These are phyloP conservation scores for Brassica hybrid DNA, from an alignment of 441 rosid species.

Conservation along the genomic window DNA sequence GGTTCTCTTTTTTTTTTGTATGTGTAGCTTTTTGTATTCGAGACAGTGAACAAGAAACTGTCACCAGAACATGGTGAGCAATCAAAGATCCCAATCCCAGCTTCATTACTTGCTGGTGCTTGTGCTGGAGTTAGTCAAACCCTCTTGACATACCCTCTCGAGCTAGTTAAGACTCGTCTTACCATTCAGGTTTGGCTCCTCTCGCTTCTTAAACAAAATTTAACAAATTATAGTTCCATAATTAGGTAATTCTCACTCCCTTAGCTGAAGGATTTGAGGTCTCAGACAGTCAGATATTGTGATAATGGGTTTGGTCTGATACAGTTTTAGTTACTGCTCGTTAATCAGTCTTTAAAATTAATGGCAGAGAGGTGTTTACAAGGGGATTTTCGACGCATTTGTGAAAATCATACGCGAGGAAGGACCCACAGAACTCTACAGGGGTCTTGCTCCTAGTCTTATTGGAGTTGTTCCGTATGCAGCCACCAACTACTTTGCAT, in stretches of 20 bases:
- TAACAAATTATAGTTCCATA: neutral
- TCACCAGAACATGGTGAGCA: conserved; percentile 75
- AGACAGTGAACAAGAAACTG: conserved; percentile 80
- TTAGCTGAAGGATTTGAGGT: neutral
- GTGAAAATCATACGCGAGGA: conserved; percentile 76
- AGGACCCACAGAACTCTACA: conserved; percentile 84
- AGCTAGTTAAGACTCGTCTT: conserved; percentile 88
- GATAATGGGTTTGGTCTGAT: neutral
- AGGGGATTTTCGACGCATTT: conserved; percentile 79
- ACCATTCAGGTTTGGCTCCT: conserved; percentile 75
- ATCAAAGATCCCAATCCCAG: conserved; percentile 74
- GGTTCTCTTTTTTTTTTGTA: conserved; percentile 3
- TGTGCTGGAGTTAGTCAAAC: conserved; percentile 99
- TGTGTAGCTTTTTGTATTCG: conserved; percentile 73
- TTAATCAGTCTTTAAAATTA: conserved; percentile 19
- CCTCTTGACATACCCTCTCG: conserved; percentile 90
- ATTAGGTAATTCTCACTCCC: neutral
- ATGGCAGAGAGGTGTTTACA: conserved; percentile 81
- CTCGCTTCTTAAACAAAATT: neutral
- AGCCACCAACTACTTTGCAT: conserved; percentile 93
- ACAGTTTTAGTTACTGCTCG: neutral
- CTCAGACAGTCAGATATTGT: neutral
- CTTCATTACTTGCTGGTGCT: conserved; percentile 92
- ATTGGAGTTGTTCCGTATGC: conserved; percentile 98
- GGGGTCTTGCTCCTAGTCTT: conserved; percentile 95